These are phyloP conservation scores for Ascochyta viciae-villosae DNA, from an alignment of 2,329 filamentous ascomycete genomes.

Conservation along the genomic window DNA sequence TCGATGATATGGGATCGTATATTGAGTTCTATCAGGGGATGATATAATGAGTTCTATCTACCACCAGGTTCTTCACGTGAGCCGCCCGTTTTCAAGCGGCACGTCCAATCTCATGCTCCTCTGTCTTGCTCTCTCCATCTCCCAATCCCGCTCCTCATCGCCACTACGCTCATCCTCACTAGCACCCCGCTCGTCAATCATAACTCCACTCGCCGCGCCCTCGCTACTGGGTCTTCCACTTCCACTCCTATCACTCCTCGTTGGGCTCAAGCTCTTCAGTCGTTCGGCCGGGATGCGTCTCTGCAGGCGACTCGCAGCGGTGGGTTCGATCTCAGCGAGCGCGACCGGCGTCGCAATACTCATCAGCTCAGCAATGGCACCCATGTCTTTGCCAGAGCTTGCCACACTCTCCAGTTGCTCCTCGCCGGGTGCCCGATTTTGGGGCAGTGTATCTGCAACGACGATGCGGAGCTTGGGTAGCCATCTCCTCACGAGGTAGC, in stretches of 20 bases:
- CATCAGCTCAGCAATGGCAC: slow-evolving; percentile 45
- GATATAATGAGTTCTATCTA: background rate
- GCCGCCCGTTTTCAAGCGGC: slow-evolving; percentile 3
- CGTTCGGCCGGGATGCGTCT: slow-evolving; percentile 25
- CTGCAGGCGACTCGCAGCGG: slow-evolving; percentile 38
- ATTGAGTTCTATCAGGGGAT: too few species aligned
- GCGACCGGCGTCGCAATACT: slow-evolving; percentile 45
- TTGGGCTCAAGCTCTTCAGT: slow-evolving; percentile 44
- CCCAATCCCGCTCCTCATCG: slow-evolving; percentile 22
- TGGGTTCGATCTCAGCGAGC: slow-evolving; percentile 48
- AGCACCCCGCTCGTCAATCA: slow-evolving; percentile 50
- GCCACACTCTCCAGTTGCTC: slow-evolving; percentile 10
- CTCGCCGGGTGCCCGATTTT: background rate
- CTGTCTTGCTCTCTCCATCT: slow-evolving; percentile 2
- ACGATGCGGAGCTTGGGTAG: slow-evolving; percentile 45
- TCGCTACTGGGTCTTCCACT: slow-evolving; percentile 28
- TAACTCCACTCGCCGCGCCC: slow-evolving; percentile 41
- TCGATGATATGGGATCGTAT: too few species aligned
- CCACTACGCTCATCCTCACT: slow-evolving; percentile 48
- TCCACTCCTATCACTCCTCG: slow-evolving; percentile 33
- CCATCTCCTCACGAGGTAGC: slow-evolving; percentile 51
- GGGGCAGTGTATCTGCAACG: slow-evolving; percentile 1
- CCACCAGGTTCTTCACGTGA: background rate
- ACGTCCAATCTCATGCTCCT: slow-evolving; percentile 25
- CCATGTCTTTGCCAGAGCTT: slow-evolving; percentile 27